Base-by-base conservation (phyloP, 1,139 yeast genomes). In the Yamadazyma buinensis region DNA sequence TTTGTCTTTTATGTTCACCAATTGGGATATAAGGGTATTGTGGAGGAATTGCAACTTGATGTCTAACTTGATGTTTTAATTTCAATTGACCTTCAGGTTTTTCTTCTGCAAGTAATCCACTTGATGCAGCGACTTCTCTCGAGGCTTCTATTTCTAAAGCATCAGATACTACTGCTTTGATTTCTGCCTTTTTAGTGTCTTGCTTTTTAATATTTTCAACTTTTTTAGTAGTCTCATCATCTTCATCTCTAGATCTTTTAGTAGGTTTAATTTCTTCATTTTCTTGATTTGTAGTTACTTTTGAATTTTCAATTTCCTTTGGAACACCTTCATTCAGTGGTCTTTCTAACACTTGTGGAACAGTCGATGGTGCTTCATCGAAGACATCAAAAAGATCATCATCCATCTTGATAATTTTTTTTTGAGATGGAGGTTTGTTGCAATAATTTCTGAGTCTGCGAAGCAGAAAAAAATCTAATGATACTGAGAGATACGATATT, bases 31-130 rank as follows among this genome's bases (percentile, higher is more conserved):
- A 92, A 34, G 92, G 84, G 53, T 80, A 92, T 40, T 83, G 84
- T 5, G 95, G 94, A 1, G 98, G 98, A 23, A 92, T 72, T 2
- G 97, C 97, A 11, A 92, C 98, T 59, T 92, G 97, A 63, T 92
- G 98, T 59, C 97, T 81, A 36, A 92, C 96, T 58, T 88, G 97
- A 66, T 90, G 97, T 42, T 80, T 79, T 42, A 90, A 68, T 55
- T 82, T 80, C 41, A 87, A 81, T 48, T 77, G 79, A 15, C 76
- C 73, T 29, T 68, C 73, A 26, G 63, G 60, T 17, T 48, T 49
- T 18, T 65, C 51, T 24, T 67, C 57, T 11, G 65, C 65, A 54
- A 75, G 53, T 38, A 87, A 67, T 2, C 95, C 95, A 18, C 76
- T 75, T 1, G 95, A 82, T 1, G 84, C 88, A 10, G 78, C 80